Conservation (phyloP, 305 asterid genomes). For the Striga hermonthica region DNA sequence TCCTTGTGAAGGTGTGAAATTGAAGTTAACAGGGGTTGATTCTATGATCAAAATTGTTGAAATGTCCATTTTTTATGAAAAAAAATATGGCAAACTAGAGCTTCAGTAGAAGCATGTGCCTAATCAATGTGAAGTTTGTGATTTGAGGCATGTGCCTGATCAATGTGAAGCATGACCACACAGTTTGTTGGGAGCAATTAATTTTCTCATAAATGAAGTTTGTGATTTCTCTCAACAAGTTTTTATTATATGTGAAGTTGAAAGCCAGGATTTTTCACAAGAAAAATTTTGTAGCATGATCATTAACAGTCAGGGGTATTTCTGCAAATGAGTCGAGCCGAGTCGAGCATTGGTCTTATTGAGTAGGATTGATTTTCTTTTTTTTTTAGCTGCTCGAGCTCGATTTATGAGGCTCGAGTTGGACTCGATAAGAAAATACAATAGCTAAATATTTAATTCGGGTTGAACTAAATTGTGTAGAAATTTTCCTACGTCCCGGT, state of each 20-base stretch:
- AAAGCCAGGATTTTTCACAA: no score
- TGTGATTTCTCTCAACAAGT: constrained; percentile 12
- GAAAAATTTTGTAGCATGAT: no score
- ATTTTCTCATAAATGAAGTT: constrained; percentile 34
- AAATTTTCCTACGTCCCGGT: no score
- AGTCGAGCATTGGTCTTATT: no score
- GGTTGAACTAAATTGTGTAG: no score
- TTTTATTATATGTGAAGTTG: constrained; percentile 13
- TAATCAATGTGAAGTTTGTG: constrained; percentile 25
- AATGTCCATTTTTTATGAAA: neutral
- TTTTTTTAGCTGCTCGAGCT: no score
- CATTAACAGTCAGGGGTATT: no score
- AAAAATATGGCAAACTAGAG: constrained; percentile 5
- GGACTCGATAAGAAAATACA: no score
- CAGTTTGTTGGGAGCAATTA: constrained; percentile 38
- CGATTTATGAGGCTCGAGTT: no score
- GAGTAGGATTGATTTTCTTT: no score
- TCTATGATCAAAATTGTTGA: neutral
- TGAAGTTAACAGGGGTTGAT: neutral
- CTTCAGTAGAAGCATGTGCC: no score
- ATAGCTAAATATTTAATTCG: neutral
- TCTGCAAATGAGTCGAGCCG: no score
- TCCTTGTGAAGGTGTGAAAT: neutral
- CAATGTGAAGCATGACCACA: constrained; percentile 44
- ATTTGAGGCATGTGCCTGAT: constrained; percentile 45